Evolutionary conservation across 352 stramenopile genomes (phyloP).

Genomic region (Phytophthora podocarpi): DNA sequence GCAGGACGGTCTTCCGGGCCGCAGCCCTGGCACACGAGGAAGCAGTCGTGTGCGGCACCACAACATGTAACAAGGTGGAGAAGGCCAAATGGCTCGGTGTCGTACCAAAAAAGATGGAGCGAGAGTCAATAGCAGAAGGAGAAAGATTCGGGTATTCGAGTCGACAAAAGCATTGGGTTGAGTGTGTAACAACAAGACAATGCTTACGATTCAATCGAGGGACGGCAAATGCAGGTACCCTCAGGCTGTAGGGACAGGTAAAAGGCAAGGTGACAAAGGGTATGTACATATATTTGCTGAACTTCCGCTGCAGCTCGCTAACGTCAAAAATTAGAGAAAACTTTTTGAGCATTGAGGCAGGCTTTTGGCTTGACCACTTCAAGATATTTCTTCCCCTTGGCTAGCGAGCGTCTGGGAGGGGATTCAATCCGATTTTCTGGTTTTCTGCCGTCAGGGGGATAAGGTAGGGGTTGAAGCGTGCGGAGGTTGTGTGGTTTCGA

Average conservation of each 20-base stretch:
- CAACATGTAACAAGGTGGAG: slow-evolving; percentile 35
- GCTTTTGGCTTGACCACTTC: slow-evolving; percentile 16
- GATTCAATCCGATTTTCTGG: not conserved
- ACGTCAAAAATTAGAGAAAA: slow-evolving; percentile 35
- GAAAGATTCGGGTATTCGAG: slow-evolving; percentile 25
- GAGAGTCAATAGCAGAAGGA: slow-evolving; percentile 26
- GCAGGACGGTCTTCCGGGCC: slow-evolving; percentile 56
- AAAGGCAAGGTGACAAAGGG: slow-evolving; percentile 32
- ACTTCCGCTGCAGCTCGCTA: slow-evolving; percentile 25
- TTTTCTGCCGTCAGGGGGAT: not conserved
- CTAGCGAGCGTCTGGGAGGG: not conserved
- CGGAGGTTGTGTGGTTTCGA: slow-evolving; percentile 47
- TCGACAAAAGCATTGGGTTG: slow-evolving; percentile 11
- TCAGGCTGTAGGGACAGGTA: slow-evolving; percentile 30
- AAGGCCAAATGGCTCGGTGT: not conserved
- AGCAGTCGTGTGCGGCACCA: slow-evolving; percentile 36
- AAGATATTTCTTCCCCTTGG: not conserved
- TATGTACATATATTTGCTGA: slow-evolving; percentile 46
- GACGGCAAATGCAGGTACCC: slow-evolving; percentile 23
- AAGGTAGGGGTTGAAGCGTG: not conserved
- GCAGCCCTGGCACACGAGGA: slow-evolving; percentile 23
- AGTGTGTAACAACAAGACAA: slow-evolving; percentile 15
- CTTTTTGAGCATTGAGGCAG: slow-evolving; percentile 22
- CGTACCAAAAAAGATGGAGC: slow-evolving; percentile 17
- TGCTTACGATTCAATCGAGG: slow-evolving; percentile 15